Base-by-base conservation (phyloP, 495 filamentous ascomycete genomes). In the Penicillium parvum region DNA sequence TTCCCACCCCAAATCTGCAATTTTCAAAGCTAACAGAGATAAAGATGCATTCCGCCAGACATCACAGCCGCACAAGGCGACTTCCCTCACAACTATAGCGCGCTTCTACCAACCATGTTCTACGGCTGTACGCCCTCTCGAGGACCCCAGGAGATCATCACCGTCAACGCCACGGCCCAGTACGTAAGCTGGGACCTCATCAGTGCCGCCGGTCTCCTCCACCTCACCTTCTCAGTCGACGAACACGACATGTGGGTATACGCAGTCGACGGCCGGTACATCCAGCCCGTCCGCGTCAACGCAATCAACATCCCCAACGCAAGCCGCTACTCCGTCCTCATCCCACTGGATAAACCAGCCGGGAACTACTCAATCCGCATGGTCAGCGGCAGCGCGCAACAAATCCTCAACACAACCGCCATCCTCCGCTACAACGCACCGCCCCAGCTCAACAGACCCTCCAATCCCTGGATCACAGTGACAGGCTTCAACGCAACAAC, bases 161-260 rank as follows among this genome's bases (percentile, higher is more conserved):
- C 43, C 7, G 64, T 66, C 15, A 49, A 66, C 11, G 32, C 60
- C 2, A 15, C 38, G 2, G 19, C 43, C 3, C 40, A 47, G 27
- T 71, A 61, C 18, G 51, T 55, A 1, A 68, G 67, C 45, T 59
- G 48, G 29, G 60, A 70, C 20, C 21, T 68, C 11, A 63, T 52
- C 26, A 62, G 53, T 33, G 40, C 61, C 6, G 52, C 65, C 1
- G 50, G 55, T 2, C 7, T 64, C 5, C 41, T 57, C 6, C 17
- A 53, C 7, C 45, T 60, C 6, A 50, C 45, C 3, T 62, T 64
- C 41, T 64, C 69, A 3, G 58, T 73, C 32, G 69, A 72, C 36
- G 60, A 68, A 25, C 69, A 73, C 26, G 50, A 49, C 21, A 57
- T 73, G 63, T 69, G 54, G 37, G 50, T 73, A 4, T 73, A 73